Evolutionary conservation across 129 eudicot genomes (phyloP).

Genomic region (Centrapalus pauciflorus): DNA sequence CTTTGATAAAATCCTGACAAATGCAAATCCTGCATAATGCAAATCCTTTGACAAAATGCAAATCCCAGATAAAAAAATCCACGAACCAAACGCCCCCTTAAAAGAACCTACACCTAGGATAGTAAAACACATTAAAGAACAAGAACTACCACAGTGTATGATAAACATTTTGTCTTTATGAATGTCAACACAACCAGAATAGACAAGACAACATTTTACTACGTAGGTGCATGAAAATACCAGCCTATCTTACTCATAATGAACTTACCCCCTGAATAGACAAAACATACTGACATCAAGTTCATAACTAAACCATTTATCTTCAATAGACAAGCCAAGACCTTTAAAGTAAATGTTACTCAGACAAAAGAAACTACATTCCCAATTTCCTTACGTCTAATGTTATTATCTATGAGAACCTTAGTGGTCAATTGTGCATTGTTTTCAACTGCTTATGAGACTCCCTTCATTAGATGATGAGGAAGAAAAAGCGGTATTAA

Average conservation of each 20-base stretch:
- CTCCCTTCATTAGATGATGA: not conserved
- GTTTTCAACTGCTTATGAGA: not conserved
- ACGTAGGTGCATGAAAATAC: not conserved
- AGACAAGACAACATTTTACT: not conserved
- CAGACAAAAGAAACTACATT: no score
- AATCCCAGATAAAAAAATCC: no score
- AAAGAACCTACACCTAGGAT: not conserved
- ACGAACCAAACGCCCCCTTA: no score
- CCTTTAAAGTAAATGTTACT: not conserved
- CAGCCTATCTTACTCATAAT: not conserved
- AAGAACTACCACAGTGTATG: not conserved
- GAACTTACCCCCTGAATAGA: not conserved
- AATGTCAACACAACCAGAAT: not conserved
- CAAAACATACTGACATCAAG: no score
- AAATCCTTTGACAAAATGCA: no score
- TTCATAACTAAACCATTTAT: not conserved
- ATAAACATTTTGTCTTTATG: not conserved
- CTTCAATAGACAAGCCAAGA: not conserved
- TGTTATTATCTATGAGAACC: not conserved
- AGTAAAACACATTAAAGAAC: not conserved
- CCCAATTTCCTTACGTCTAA: not conserved
- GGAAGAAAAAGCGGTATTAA: not conserved
- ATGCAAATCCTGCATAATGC: no score
- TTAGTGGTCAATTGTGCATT: not conserved
- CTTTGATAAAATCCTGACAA: no score